Conservation (phyloP, 768 basidiomycete species). For the Russula griseocarnosa region DNA sequence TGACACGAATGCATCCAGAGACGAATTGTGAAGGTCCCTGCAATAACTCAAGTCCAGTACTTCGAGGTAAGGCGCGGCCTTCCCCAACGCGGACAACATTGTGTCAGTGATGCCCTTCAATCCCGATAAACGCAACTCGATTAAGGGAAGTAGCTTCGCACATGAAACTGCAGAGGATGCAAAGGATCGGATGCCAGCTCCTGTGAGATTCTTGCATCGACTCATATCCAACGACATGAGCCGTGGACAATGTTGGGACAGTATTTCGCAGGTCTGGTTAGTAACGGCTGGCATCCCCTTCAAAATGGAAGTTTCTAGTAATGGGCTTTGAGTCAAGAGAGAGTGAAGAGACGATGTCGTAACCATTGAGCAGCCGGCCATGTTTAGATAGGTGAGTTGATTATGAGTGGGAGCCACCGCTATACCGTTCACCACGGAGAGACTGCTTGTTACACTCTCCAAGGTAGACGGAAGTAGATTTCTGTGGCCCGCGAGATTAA, state of each 20-base stretch:
- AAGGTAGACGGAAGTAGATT: constrained; percentile 48
- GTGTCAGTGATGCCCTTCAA: constrained; percentile 57
- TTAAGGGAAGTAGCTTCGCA: constrained; percentile 50
- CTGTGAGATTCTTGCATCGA: constrained; percentile 65
- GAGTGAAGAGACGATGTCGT: constrained; percentile 64
- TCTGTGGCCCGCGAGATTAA: constrained; percentile 64
- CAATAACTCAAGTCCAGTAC: constrained; percentile 77
- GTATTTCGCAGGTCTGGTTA: constrained; percentile 66
- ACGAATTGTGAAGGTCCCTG: constrained; percentile 67
- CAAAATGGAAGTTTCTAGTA: constrained; percentile 54
- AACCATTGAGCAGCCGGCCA: constrained; percentile 67
- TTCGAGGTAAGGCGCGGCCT: constrained; percentile 66
- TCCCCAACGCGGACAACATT: constrained; percentile 62
- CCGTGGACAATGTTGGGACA: constrained; percentile 54
- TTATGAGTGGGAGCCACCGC: constrained; percentile 47
- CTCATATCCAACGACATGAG: constrained; percentile 64
- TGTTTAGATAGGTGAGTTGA: constrained; percentile 64
- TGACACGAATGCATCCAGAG: constrained; percentile 66
- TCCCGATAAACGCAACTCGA: constrained; percentile 63
- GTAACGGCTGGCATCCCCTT: constrained; percentile 67
- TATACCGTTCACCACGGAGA: constrained; percentile 44
- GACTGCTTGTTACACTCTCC: constrained; percentile 48
- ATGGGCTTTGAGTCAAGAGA: constrained; percentile 62
- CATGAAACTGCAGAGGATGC: constrained; percentile 44
- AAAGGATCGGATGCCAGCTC: constrained; percentile 53